Conservation (phyloP, 2,329 filamentous ascomycete species). For the Coniochaeta sp. region DNA sequence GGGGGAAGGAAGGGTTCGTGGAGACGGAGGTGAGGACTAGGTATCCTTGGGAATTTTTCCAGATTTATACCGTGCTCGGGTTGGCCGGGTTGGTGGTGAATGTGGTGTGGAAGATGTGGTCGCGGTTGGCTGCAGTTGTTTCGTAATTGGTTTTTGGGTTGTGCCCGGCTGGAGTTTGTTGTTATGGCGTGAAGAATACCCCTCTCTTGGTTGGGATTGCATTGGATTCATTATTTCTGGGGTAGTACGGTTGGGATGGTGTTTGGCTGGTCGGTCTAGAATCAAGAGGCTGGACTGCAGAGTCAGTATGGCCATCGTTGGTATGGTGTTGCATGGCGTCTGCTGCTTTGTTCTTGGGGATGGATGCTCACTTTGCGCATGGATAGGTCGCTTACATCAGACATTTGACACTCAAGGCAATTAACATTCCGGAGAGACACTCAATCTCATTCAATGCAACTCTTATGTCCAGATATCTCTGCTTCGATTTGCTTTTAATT, state of each 20-base stretch:
- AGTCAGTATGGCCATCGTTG: background rate
- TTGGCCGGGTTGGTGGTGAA: constrained; percentile 34
- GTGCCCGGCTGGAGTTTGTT: background rate
- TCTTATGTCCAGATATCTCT: background rate
- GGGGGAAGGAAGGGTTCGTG: constrained; percentile 31
- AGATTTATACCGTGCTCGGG: constrained; percentile 45
- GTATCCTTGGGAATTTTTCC: constrained; percentile 46
- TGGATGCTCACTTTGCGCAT: too few relatives aligned
- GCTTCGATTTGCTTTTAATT: background rate
- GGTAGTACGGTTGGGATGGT: background rate
- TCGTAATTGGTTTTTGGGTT: background rate
- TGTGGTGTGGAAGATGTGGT: constrained; percentile 20
- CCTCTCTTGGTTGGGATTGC: background rate
- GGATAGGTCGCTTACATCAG: too few relatives aligned
- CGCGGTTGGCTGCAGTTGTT: background rate
- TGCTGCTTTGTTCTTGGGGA: too few relatives aligned
- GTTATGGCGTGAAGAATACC: background rate
- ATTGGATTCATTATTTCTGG: background rate
- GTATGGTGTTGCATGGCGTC: background rate
- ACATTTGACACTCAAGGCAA: too few relatives aligned
- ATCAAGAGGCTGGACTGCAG: background rate
- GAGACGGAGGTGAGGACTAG: constrained; percentile 52
- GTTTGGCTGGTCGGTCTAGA: background rate
- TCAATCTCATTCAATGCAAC: too few relatives aligned
- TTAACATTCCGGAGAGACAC: too few relatives aligned